phyloP scores from a whole-genome alignment of 495 filamentous ascomycete genomes.

The Letharia columbiana region DNA sequence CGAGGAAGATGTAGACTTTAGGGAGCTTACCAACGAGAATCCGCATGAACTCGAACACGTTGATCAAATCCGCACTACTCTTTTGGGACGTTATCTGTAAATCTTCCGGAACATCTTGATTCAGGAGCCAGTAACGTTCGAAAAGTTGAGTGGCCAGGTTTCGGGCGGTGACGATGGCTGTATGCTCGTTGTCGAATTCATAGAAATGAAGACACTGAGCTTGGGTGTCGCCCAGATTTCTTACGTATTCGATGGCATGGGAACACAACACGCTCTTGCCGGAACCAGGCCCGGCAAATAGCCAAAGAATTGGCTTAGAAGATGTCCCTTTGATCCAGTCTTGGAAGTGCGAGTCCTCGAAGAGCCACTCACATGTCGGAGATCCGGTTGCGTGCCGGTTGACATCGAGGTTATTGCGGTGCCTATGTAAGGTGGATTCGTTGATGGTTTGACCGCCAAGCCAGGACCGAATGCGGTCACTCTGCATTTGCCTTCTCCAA shows the following conservation, averaged over 20 bases:
- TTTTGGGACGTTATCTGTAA: slow-evolving; percentile 5
- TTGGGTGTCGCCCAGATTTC: neutral
- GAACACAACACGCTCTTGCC: slow-evolving; percentile 20
- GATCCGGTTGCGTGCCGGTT: neutral
- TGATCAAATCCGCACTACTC: neutral
- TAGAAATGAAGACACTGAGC: slow-evolving; percentile 16
- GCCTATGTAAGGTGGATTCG: neutral
- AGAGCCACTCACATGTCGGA: neutral
- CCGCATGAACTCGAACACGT: neutral
- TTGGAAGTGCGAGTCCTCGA: slow-evolving; percentile 5
- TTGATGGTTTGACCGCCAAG: slow-evolving; percentile 9
- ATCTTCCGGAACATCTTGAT: slow-evolving; percentile 17
- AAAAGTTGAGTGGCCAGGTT: slow-evolving; percentile 18
- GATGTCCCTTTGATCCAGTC: slow-evolving; percentile 10
- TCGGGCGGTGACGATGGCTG: slow-evolving; percentile 10
- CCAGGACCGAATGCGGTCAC: slow-evolving; percentile 10
- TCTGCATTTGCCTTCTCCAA: slow-evolving; percentile 11
- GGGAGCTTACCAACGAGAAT: slow-evolving; percentile 10
- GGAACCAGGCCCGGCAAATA: slow-evolving; percentile 14
- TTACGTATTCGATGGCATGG: slow-evolving; percentile 12
- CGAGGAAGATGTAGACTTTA: slow-evolving; percentile 17
- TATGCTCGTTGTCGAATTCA: slow-evolving; percentile 17
- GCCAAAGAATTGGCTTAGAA: slow-evolving; percentile 11
- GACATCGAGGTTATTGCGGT: slow-evolving; percentile 6
- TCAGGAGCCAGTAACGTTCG: slow-evolving; percentile 6